Evolutionary conservation across 257 asterid genomes (phyloP).

Genomic region (Cinchona pubescens): DNA sequence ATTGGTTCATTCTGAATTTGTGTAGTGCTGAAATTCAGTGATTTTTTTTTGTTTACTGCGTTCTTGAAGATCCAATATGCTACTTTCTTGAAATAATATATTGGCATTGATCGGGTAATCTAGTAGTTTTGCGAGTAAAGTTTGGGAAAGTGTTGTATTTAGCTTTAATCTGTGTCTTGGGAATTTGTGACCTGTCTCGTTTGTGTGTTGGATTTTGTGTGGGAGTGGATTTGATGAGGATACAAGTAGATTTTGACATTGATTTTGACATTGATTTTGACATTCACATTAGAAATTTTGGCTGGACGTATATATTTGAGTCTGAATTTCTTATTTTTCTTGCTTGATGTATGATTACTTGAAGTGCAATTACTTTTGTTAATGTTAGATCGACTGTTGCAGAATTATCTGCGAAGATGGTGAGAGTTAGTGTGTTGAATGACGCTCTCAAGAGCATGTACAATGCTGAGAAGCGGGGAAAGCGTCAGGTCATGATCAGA

Average conservation of each 20-base stretch:
- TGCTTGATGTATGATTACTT: not conserved
- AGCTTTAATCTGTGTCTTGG: not conserved
- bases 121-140: not conserved
- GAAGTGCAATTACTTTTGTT: not conserved
- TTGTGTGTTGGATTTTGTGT: not conserved
- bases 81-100: too few species aligned
- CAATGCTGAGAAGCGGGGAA: constrained; percentile 40
- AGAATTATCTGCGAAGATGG: constrained; percentile 25
- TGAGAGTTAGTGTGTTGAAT: constrained; percentile 37
- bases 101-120: not conserved
- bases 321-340: not conserved
- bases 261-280: too few species aligned
- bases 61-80: too few species aligned
- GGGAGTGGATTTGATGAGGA: not conserved
- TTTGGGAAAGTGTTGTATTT: not conserved
- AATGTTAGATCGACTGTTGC: not conserved
- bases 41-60: too few species aligned
- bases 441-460: constrained; percentile 43
- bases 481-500: constrained; percentile 41
- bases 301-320: not conserved
- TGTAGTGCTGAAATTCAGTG: too few species aligned
- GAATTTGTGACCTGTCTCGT: not conserved
- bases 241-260: too few species aligned
- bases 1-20: too few species aligned
- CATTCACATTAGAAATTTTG: too few species aligned